phyloP scores from a whole-genome alignment of 306 rosid species.

The Corylus americana region DNA sequence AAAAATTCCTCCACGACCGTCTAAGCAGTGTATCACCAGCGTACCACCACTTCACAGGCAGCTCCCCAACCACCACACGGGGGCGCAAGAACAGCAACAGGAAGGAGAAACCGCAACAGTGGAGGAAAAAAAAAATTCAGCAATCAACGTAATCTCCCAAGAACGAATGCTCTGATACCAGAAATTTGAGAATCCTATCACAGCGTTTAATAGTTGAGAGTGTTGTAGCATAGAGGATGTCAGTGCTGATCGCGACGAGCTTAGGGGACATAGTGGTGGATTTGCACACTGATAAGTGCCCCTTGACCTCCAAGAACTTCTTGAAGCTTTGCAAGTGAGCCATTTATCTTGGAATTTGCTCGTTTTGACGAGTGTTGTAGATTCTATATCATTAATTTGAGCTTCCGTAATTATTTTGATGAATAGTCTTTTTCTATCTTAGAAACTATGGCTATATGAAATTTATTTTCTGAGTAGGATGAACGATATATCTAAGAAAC shows the following conservation, averaged over 20 bases:
- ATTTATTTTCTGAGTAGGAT: not conserved
- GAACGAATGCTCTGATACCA: no score
- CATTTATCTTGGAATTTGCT: not conserved
- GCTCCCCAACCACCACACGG: no score
- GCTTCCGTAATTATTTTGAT: not conserved
- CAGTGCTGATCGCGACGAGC: conserved; percentile 87
- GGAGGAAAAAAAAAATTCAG: no score
- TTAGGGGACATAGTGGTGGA: conserved; percentile 84
- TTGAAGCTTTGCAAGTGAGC: conserved; percentile 88
- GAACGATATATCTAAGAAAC: not conserved
- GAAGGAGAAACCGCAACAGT: no score
- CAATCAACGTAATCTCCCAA: no score
- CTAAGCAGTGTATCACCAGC: no score
- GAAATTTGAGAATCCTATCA: not conserved
- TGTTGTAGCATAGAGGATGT: conserved; percentile 41
- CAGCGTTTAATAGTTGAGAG: not conserved
- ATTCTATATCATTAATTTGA: not conserved
- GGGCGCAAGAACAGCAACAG: no score
- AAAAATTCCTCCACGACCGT: no score
- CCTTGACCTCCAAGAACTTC: conserved; percentile 86
- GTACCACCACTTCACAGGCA: no score
- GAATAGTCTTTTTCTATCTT: not conserved
- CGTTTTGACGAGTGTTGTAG: not conserved
- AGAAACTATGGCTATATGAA: not conserved
- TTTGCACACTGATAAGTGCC: conserved; percentile 70